These are phyloP conservation scores for Lasiodiplodia sp. DNA, from an alignment of 2,329 filamentous ascomycete genomes.

Conservation along the genomic window DNA sequence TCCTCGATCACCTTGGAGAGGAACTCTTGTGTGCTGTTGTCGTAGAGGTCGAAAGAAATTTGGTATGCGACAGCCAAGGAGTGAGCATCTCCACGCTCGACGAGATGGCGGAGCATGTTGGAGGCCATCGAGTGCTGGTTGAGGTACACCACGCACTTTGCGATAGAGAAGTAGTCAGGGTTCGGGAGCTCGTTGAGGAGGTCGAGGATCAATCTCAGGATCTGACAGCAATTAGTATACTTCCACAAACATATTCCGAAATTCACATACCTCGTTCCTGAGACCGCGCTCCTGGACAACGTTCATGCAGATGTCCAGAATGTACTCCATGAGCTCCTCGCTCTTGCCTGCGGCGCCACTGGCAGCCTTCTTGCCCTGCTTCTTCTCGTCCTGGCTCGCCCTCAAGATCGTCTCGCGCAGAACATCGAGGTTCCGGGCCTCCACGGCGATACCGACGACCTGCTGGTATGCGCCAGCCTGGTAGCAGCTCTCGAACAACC, in stretches of 20 bases:
- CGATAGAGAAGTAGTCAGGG: slow-evolving; percentile 97
- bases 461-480: slow-evolving; percentile 87
- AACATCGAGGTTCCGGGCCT: slow-evolving; percentile 90
- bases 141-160: slow-evolving; percentile 95
- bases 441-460: slow-evolving; percentile 94
- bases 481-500: slow-evolving; percentile 90
- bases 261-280: slow-evolving; percentile 67
- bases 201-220: slow-evolving; percentile 89
- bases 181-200: slow-evolving; percentile 91
- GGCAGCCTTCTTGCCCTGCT: slow-evolving; percentile 63
- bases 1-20: slow-evolving; percentile 86
- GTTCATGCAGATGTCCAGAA: slow-evolving; percentile 95
- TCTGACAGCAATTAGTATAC: slow-evolving; percentile 57
- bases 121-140: slow-evolving; percentile 88
- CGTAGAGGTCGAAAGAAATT: slow-evolving; percentile 96
- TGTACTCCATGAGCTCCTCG: slow-evolving; percentile 96
- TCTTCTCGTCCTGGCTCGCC: slow-evolving; percentile 85
- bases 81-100: slow-evolving; percentile 78
- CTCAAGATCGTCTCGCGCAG: slow-evolving; percentile 86
- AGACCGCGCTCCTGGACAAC: slow-evolving; percentile 92
- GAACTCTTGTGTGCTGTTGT: slow-evolving; percentile 98
- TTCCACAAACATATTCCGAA: not conserved
- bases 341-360: slow-evolving; percentile 66
- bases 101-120: slow-evolving; percentile 80
- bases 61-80: slow-evolving; percentile 91